Evolutionary conservation across 1,284 basidiomycete species (phyloP), one percentile per base, ranked within the genome.

Genomic region (Amylostereum chailletii): DNA sequence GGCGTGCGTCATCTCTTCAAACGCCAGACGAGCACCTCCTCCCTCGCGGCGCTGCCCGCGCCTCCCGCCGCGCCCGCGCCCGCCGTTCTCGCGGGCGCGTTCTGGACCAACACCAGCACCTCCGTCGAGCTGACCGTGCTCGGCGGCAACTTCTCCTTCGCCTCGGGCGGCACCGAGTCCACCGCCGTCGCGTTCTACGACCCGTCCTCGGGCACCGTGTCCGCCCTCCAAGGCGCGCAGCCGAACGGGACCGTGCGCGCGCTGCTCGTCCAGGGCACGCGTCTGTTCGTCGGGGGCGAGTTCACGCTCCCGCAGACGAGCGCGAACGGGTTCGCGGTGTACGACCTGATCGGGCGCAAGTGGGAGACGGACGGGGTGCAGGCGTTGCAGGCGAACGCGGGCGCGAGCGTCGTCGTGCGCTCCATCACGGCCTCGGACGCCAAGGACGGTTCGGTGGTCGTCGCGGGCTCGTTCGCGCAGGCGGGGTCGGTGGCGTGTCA

Each of bases 131-230:
- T 91, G 42, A 82, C 80, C 37, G 80, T 97, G 55, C 71, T 98
- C 46, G 94, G 93, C 37, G 94, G 94, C 45, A 94, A 95, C 66
- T 97, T 96, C 63, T 81, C 84, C 3, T 86, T 85, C 58, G 59
- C 72, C 2, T 46, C 58, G 32, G 62, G 68, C 8, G 61, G 70
- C 11, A 71, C 71, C 5, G 68, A 74, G 1, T 59, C 67, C 6
- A 65, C 75, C 5, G 85, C 78, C 45, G 63, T 98, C 34, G 91
- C 81, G 0, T 70, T 94, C 44, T 96, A 95, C 64, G 74, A 91
- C 62, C 66, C 78, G 5, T 59, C 68, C 6, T 65, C 72, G 1
- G 70, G 69, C 1, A 66, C 67, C 4, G 66, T 85, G n/a, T 67
- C 74, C 34, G 72, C 80, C 0, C 75, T 95, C 8, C 64, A 69